A percentile compares a stretch with the other conserved stretches of the same genome.
These are phyloP conservation scores for Penicillium corylophilum DNA, from an alignment of 2,329 filamentous ascomycete genomes.

Conservation along the genomic window DNA sequence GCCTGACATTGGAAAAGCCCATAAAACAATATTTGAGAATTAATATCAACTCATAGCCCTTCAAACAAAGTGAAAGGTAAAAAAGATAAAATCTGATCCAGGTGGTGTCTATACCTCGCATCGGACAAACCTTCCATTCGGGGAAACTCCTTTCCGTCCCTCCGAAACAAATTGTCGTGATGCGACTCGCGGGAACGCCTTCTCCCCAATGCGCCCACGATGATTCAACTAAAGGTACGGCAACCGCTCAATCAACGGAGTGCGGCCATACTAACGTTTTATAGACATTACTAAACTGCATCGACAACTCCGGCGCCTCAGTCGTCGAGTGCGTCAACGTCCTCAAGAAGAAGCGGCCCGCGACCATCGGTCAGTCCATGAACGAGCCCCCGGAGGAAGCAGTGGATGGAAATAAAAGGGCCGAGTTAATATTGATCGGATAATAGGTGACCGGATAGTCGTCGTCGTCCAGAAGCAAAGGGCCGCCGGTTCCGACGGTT, in stretches of 20 bases:
- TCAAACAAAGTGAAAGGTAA: too few species aligned
- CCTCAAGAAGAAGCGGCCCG: slow-evolving; percentile 80
- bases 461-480: slow-evolving; percentile 97
- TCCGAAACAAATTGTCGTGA: slow-evolving; percentile 24
- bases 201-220: slow-evolving; percentile 53
- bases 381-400: not conserved
- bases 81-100: too few species aligned
- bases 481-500: slow-evolving; percentile 68
- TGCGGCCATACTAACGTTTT: not conserved
- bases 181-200: slow-evolving; percentile 2
- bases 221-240: slow-evolving; percentile 83
- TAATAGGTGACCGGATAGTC: slow-evolving; percentile 86
- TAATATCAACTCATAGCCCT: too few species aligned
- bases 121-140: slow-evolving; percentile 19
- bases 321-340: slow-evolving; percentile 95
- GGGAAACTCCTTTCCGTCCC: slow-evolving; percentile 21
- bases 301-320: slow-evolving; percentile 98
- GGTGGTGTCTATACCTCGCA: not conserved
- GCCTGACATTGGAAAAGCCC: too few species aligned
- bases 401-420: not conserved
- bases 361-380: slow-evolving; percentile 72
- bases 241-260: not conserved
- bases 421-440: not conserved
- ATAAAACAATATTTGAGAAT: too few species aligned
- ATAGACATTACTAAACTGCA: slow-evolving; percentile 96